A percentile compares a stretch with the other conserved stretches of the same genome.
phyloP scores from a whole-genome alignment of 495 filamentous ascomycete species.

The Cenococcum geophilum region DNA sequence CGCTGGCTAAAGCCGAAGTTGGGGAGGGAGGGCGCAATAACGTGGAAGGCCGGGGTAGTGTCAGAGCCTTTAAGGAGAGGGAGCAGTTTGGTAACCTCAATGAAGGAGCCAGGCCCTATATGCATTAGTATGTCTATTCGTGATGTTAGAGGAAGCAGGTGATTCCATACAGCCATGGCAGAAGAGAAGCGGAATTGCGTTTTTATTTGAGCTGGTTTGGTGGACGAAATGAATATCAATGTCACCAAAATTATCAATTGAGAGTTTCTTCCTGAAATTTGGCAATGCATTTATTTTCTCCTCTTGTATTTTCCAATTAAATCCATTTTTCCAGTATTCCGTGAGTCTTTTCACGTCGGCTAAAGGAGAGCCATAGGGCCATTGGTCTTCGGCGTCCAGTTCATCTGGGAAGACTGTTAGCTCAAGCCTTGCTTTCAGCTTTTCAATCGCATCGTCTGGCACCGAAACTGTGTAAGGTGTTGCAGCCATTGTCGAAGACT shows the following conservation, averaged over 20 bases:
- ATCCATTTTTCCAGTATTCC: slow-evolving; percentile 45
- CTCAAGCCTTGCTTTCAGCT: slow-evolving; percentile 13
- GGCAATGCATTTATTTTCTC: slow-evolving; percentile 36
- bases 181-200: slow-evolving; percentile 38
- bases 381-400: slow-evolving; percentile 31
- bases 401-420: slow-evolving; percentile 26
- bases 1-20: slow-evolving; percentile 63
- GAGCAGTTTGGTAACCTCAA: slow-evolving; percentile 59
- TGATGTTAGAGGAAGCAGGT: not conserved
- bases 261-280: slow-evolving; percentile 31
- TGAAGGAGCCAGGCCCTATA: slow-evolving; percentile 61
- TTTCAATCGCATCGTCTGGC: slow-evolving; percentile 16
- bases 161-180: slow-evolving; percentile 28
- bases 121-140: not conserved
- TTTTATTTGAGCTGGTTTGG: slow-evolving; percentile 23
- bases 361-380: slow-evolving; percentile 45
- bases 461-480: slow-evolving; percentile 16
- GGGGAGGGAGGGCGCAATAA: slow-evolving; percentile 63
- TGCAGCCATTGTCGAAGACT: slow-evolving; percentile 6
- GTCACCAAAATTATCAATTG: slow-evolving; percentile 32
- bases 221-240: slow-evolving; percentile 39
- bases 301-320: slow-evolving; percentile 36
- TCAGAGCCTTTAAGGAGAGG: slow-evolving; percentile 45
- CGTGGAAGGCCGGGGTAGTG: slow-evolving; percentile 54
- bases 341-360: slow-evolving; percentile 47